Conservation (phyloP, 208 protist species). For the Strigomonas oncopelti region DNA sequence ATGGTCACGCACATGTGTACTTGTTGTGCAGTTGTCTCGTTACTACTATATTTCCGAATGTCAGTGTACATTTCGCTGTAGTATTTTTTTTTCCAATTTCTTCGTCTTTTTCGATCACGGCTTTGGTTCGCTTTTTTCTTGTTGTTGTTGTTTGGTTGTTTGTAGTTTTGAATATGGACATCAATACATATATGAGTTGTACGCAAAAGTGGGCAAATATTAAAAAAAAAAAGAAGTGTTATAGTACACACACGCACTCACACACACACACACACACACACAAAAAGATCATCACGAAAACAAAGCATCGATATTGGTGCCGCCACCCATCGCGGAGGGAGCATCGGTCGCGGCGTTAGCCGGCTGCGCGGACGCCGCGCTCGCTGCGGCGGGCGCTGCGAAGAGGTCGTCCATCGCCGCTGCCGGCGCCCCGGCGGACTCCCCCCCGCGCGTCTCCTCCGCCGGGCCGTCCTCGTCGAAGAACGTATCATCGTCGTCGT, state of each 20-base stretch:
- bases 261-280: no score
- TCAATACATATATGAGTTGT: not conserved
- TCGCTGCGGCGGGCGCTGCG: conserved; percentile 8
- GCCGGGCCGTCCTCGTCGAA: conserved; percentile 33
- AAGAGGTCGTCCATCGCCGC: conserved; percentile 44
- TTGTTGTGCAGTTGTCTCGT: conserved; percentile 3
- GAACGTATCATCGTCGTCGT: conserved; percentile 50
- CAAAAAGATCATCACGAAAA: conserved; percentile 28
- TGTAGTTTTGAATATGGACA: no score
- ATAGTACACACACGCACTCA: no score
- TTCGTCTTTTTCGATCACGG: no score
- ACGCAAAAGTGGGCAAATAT: conserved; percentile 1
- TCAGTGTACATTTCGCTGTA: no score
- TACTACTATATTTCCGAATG: conserved; percentile 1
- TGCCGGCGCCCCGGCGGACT: not conserved
- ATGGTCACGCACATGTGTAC: not conserved
- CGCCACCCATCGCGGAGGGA: no score
- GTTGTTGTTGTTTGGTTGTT: no score
- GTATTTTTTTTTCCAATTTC: no score
- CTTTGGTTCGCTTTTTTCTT: no score
- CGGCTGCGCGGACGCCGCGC: not conserved
- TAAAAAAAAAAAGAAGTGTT: not conserved
- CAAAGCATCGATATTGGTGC: not conserved
- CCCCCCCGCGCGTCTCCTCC: conserved; percentile 34
- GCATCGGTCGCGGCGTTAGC: no score